Percentiles rank a stretch among this genome's conserved stretches.
Evolutionary conservation across 305 asterid genomes (phyloP).

Genomic region (Solanum hybrid): DNA sequence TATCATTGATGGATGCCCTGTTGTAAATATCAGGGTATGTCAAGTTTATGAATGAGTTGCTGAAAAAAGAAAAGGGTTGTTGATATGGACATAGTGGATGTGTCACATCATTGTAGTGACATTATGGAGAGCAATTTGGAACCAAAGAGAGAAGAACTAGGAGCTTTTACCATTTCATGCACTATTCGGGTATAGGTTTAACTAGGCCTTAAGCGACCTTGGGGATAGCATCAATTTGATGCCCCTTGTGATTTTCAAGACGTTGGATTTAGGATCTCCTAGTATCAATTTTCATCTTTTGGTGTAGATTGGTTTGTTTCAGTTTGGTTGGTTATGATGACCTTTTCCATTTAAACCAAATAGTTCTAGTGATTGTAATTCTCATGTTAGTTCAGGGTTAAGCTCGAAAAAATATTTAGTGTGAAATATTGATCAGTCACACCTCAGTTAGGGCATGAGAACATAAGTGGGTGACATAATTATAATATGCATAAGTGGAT

Average conservation of each 20-base stretch:
- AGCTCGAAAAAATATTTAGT: too few relatives aligned
- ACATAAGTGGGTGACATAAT: background rate
- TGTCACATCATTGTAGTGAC: background rate
- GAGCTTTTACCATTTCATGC: too few relatives aligned
- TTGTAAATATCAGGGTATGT: too few relatives aligned
- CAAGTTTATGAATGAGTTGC: too few relatives aligned
- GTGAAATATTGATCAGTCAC: background rate
- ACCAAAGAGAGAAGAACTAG: background rate
- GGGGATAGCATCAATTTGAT: background rate
- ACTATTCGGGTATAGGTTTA: too few relatives aligned
- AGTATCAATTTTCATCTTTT: background rate
- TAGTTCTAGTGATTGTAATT: background rate
- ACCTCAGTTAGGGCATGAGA: background rate
- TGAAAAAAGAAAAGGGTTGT: background rate
- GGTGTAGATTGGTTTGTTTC: background rate
- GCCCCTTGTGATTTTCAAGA: too few relatives aligned
- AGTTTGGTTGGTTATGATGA: background rate
- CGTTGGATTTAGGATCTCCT: background rate
- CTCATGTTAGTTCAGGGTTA: background rate
- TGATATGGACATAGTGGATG: background rate
- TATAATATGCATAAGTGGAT: background rate
- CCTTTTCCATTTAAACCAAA: background rate
- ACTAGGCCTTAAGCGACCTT: too few relatives aligned
- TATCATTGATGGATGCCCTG: background rate
- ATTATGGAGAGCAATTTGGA: background rate